phyloP scores from a whole-genome alignment of 352 stramenopile species.

The Phytophthora ohioensis region DNA sequence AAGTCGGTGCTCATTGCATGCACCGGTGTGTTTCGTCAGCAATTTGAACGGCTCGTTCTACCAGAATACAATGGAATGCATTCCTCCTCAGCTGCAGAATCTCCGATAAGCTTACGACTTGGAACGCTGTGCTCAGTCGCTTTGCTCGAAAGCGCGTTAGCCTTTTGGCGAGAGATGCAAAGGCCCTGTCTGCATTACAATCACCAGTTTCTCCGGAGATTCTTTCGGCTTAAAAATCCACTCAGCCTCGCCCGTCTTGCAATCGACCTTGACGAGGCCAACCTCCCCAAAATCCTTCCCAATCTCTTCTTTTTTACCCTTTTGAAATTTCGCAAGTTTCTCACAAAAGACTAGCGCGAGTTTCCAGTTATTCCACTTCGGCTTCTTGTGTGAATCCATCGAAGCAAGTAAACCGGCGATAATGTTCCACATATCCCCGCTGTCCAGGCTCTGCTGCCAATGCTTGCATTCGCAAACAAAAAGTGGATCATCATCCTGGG shows the following conservation, averaged over 20 bases:
- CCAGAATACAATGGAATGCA: no score
- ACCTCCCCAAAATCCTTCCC: neutral
- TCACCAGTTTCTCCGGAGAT: conserved; percentile 3
- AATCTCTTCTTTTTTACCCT: neutral
- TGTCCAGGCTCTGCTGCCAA: conserved; percentile 6
- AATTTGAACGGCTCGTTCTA: no score
- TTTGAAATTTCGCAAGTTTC: neutral
- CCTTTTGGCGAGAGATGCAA: no score
- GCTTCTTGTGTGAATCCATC: neutral
- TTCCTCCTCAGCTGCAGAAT: no score
- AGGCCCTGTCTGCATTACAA: neutral
- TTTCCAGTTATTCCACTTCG: neutral
- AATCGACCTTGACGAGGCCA: conserved; percentile 6
- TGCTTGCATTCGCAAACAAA: conserved; percentile 28
- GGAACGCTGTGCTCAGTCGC: no score
- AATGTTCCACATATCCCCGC: neutral
- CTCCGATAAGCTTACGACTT: no score
- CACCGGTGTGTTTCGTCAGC: no score
- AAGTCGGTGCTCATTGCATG: no score
- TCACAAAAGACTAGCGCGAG: conserved; percentile 15
- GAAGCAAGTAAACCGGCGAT: neutral
- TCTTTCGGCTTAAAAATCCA: neutral
- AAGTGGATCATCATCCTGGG: neutral
- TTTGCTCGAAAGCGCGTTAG: no score
- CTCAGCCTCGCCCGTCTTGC: neutral